A percentile compares a stretch with the other conserved stretches of the same genome.
Evolutionary conservation across 2,329 filamentous ascomycete genomes (phyloP).

Genomic region (Diaporthe citrichinensis): DNA sequence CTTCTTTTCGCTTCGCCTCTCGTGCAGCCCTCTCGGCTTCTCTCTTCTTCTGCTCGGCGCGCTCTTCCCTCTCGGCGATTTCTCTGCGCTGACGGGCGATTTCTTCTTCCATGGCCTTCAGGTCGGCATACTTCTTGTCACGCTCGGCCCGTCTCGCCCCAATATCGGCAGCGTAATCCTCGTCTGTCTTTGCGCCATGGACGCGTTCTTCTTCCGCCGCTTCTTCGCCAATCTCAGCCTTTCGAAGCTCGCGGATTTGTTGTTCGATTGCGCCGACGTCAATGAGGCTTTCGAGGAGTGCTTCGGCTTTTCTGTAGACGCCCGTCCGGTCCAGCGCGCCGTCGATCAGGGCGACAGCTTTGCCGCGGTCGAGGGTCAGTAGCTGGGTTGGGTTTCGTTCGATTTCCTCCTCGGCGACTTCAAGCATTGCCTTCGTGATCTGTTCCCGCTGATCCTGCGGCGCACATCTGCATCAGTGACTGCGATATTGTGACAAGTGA

Average conservation of each 20-base stretch:
- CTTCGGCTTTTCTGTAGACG: conserved; percentile 80
- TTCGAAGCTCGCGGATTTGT: conserved; percentile 77
- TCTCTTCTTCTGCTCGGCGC: conserved; percentile 54
- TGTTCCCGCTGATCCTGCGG: conserved; percentile 77
- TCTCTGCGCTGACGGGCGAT: conserved; percentile 71
- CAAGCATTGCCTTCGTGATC: conserved; percentile 75
- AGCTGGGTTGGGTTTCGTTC: conserved; percentile 81
- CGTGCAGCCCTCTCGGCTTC: conserved; percentile 52
- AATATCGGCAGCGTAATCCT: conserved; percentile 79
- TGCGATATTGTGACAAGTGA: background rate
- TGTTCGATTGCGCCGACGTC: conserved; percentile 77
- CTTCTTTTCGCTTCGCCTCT: conserved; percentile 52
- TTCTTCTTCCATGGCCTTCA: conserved; percentile 72
- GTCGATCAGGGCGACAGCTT: conserved; percentile 82
- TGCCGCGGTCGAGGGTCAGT: conserved; percentile 79
- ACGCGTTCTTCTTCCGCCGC: conserved; percentile 75
- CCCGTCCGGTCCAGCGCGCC: conserved; percentile 83
- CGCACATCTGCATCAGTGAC: conserved; percentile 1
- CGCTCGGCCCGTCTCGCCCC: conserved; percentile 72
- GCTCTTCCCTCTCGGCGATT: conserved; percentile 64
- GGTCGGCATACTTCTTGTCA: conserved; percentile 72
- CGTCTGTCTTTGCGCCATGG: conserved; percentile 79
- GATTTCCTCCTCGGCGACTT: conserved; percentile 80
- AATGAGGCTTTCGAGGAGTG: conserved; percentile 77
- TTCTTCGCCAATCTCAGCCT: conserved; percentile 77